Percentiles rank a stretch among this genome's conserved stretches.
phyloP scores from a whole-genome alignment of 768 basidiomycete species.

The Boletus tomentosulus region DNA sequence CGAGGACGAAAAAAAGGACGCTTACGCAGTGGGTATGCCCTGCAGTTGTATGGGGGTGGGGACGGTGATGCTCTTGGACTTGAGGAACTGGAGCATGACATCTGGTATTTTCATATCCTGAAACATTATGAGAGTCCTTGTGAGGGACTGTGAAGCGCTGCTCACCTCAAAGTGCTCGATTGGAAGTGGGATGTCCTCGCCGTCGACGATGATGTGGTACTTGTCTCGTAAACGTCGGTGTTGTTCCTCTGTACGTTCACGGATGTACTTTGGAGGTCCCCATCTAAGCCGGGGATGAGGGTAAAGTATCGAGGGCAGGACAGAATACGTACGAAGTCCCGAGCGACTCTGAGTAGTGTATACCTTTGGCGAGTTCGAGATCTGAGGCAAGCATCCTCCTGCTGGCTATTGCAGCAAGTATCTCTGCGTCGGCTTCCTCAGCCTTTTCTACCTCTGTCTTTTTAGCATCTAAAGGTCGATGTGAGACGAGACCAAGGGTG shows the following conservation, averaged over 20 bases:
- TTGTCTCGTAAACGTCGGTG: conserved; percentile 78
- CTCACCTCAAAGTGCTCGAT: conserved; percentile 81
- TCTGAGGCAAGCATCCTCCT: conserved; percentile 90
- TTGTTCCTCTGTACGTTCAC: conserved; percentile 63
- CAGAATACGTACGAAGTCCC: conserved; percentile 63
- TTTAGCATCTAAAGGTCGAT: conserved; percentile 56
- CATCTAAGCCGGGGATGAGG: conserved; percentile 51
- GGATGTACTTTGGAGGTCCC: conserved; percentile 81
- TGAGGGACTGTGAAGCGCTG: not conserved
- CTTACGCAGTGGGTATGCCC: conserved; percentile 93
- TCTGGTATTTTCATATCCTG: conserved; percentile 99
- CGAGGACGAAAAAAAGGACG: conserved; percentile 4
- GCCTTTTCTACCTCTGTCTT: conserved; percentile 85
- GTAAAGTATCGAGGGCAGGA: not conserved
- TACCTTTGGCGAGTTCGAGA: conserved; percentile 89
- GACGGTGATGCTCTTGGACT: conserved; percentile 74
- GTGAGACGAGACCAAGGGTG: conserved; percentile 14
- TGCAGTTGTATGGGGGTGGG: conserved; percentile 98
- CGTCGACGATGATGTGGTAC: conserved; percentile 92
- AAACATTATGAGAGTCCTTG: conserved; percentile 11
- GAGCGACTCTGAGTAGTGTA: conserved; percentile 83
- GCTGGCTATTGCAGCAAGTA: conserved; percentile 87
- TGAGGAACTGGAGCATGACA: conserved; percentile 76
- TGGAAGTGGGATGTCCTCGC: conserved; percentile 89
- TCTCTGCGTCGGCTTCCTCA: conserved; percentile 86